These are phyloP conservation scores for Ceratocystis alfenasii DNA, from an alignment of 2,329 filamentous ascomycete genomes.

Conservation along the genomic window DNA sequence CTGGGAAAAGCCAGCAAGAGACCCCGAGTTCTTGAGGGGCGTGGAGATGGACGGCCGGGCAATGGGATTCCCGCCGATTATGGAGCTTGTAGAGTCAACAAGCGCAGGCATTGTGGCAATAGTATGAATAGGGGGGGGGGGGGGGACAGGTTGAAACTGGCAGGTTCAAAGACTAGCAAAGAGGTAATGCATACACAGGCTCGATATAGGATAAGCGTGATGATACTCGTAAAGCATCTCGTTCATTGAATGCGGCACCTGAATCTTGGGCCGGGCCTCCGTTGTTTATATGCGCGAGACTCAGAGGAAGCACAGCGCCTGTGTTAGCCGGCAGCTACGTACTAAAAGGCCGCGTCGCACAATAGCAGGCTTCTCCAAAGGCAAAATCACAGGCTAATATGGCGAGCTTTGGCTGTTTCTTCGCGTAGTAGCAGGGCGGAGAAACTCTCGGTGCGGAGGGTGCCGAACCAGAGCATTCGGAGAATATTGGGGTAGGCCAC, in stretches of 20 bases:
- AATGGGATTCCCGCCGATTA: constrained; percentile 18
- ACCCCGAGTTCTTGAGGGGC: constrained; percentile 31
- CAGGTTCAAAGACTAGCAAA: too few species aligned
- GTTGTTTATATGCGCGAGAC: neutral
- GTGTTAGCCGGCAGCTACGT: neutral
- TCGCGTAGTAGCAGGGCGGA: neutral
- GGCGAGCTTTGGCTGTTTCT: constrained; percentile 1
- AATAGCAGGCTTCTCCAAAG: neutral
- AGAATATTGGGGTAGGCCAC: neutral
- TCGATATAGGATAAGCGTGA: too few species aligned
- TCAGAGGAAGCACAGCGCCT: too few species aligned
- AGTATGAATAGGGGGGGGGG: neutral
- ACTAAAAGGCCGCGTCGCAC: neutral
- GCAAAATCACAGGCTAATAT: neutral
- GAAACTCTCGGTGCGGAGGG: constrained; percentile 10
- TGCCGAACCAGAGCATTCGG: too few species aligned
- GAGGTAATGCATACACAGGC: too few species aligned
- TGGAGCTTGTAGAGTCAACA: neutral
- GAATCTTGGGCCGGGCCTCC: neutral
- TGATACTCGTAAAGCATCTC: too few species aligned
- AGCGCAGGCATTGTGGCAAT: constrained; percentile 16
- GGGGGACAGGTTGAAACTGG: neutral
- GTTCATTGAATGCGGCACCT: too few species aligned
- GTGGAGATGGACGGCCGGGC: constrained; percentile 12
- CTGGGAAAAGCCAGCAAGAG: constrained; percentile 34